Evolutionary conservation across 257 asterid species (phyloP).

Genomic region (Asclepias syriaca): DNA sequence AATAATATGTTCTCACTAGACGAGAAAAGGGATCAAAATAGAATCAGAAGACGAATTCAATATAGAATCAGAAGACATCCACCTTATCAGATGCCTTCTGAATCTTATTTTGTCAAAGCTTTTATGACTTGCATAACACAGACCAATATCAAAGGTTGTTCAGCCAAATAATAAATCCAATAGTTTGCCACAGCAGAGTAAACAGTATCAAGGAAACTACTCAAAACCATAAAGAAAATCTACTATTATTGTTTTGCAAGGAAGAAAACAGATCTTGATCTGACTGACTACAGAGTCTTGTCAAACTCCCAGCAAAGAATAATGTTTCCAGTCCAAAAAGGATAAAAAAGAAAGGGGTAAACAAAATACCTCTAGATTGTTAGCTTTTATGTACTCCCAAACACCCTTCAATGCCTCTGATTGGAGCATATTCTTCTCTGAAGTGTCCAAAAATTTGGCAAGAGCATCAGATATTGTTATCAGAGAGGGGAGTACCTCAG

Average conservation of each 20-base stretch:
- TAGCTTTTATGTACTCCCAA: slow-evolving; percentile 67
- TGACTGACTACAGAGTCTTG: not conserved
- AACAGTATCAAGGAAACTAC: too few species aligned
- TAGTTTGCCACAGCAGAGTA: too few species aligned
- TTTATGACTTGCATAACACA: not conserved
- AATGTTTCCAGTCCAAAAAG: not conserved
- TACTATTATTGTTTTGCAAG: too few species aligned
- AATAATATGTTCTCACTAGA: not conserved
- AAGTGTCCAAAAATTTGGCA: slow-evolving; percentile 47
- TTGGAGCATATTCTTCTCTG: slow-evolving; percentile 51
- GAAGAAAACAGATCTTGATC: too few species aligned
- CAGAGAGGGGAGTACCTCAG: slow-evolving; percentile 25
- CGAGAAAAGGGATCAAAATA: not conserved
- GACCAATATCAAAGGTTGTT: not conserved
- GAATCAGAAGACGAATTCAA: too few species aligned
- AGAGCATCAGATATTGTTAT: slow-evolving; percentile 55
- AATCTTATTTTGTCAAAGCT: too few species aligned
- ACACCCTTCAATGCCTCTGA: slow-evolving; percentile 53
- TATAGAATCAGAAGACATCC: not conserved
- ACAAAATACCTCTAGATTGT: slow-evolving; percentile 56
- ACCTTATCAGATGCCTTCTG: too few species aligned
- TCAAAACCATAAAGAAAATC: too few species aligned
- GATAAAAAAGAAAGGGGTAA: not conserved
- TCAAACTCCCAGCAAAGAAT: not conserved
- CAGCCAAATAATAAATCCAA: not conserved